These are phyloP conservation scores for Pyrus hybrid DNA, from an alignment of 331 rosid species.

Conservation along the genomic window DNA sequence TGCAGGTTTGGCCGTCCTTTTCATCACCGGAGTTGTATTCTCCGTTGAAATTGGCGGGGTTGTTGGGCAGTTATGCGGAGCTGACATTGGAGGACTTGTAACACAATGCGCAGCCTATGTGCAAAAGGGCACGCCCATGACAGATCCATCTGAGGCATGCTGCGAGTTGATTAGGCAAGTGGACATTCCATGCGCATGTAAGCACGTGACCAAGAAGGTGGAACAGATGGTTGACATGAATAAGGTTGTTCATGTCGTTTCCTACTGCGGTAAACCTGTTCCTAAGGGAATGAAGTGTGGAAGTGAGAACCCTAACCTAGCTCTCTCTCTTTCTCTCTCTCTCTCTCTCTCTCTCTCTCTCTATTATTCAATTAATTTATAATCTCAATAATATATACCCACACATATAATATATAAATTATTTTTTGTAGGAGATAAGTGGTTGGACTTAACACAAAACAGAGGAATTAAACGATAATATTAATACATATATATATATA, in stretches of 20 bases:
- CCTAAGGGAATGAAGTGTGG: conserved; percentile 28
- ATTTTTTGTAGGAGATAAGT: too few relatives aligned
- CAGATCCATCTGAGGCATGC: conserved; percentile 12
- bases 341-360: too few relatives aligned
- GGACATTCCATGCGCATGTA: conserved; percentile 19
- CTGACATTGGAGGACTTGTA: conserved; percentile 13
- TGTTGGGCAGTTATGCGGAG: conserved; percentile 20
- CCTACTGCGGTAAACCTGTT: conserved; percentile 22
- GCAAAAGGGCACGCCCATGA: not conserved
- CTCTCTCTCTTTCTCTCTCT: too few relatives aligned
- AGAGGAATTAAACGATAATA: too few relatives aligned
- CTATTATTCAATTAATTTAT: too few relatives aligned
- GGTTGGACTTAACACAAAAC: too few relatives aligned
- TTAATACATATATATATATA: too few relatives aligned
- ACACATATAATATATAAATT: too few relatives aligned
- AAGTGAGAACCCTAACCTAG: not conserved
- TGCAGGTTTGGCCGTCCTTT: not conserved
- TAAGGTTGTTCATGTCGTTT: conserved; percentile 18
- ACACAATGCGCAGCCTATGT: conserved; percentile 10
- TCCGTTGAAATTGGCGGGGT: not conserved
- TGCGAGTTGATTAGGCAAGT: conserved; percentile 9
- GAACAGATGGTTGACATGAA: conserved; percentile 20
- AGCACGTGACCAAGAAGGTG: not conserved
- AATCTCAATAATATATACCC: too few relatives aligned
- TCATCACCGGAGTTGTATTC: not conserved